Conservation (phyloP, 2,329 filamentous ascomycete species). For the Laburnicola sp. region DNA sequence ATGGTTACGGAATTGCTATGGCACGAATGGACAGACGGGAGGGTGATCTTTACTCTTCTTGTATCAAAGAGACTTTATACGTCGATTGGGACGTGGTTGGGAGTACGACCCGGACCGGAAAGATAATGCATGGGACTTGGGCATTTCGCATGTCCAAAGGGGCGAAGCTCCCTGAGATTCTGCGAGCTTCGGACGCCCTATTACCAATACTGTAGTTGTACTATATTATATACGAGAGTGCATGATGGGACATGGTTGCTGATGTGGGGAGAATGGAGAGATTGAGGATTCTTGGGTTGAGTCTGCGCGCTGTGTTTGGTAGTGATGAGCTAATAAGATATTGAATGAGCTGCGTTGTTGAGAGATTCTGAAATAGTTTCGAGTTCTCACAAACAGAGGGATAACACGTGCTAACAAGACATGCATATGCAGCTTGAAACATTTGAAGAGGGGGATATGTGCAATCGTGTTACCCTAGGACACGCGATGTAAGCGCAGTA, state of each 20-base stretch:
- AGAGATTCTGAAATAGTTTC: too few relatives aligned
- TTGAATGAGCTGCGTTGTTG: too few relatives aligned
- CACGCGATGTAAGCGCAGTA: too few relatives aligned
- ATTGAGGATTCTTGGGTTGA: too few relatives aligned
- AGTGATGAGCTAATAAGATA: too few relatives aligned
- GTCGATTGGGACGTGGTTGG: neutral
- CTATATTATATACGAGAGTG: slow-evolving; percentile 7
- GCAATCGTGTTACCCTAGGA: too few relatives aligned
- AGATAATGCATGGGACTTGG: slow-evolving; percentile 12
- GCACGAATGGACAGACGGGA: neutral
- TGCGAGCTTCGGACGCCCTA: neutral
- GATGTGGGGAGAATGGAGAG: neutral
- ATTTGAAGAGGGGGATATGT: too few relatives aligned
- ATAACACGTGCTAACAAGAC: too few relatives aligned
- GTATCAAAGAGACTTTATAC: slow-evolving; percentile 13
- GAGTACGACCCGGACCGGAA: neutral
- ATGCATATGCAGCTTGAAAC: too few relatives aligned
- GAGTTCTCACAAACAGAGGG: too few relatives aligned
- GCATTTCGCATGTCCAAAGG: slow-evolving; percentile 1
- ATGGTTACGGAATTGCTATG: slow-evolving; percentile 1
- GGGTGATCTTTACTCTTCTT: slow-evolving; percentile 15
- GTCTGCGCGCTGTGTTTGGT: too few relatives aligned
- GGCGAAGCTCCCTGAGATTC: neutral
- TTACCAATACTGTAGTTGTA: slow-evolving; percentile 12
- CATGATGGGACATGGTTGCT: neutral